A percentile compares a stretch with the other conserved stretches of the same genome.
These are phyloP conservation scores for Physcia stellaris DNA, from an alignment of 495 filamentous ascomycete genomes.

Conservation along the genomic window DNA sequence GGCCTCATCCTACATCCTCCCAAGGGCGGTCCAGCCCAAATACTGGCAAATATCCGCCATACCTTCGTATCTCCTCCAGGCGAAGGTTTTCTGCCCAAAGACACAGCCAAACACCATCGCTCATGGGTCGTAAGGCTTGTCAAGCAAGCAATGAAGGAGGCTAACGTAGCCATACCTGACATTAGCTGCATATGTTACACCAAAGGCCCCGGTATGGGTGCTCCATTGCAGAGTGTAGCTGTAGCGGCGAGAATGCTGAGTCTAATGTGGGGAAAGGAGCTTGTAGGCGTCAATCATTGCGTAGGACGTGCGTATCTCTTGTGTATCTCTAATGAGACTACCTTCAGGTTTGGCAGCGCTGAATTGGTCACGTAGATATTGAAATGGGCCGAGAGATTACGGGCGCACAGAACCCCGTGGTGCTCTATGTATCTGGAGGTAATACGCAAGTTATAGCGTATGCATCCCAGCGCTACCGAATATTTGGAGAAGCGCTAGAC, in stretches of 20 bases:
- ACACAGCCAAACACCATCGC: conserved; percentile 87
- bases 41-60: conserved; percentile 90
- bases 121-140: conserved; percentile 69
- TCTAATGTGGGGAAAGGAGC: conserved; percentile 71
- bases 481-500: conserved; percentile 94
- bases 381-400: conserved; percentile 97
- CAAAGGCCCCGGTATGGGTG: conserved; percentile 91
- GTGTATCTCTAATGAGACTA: too few relatives aligned
- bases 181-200: conserved; percentile 93
- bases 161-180: conserved; percentile 45
- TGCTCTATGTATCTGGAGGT: conserved; percentile 89
- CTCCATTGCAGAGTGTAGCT: conserved; percentile 79
- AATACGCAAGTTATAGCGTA: conserved; percentile 99
- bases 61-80: conserved; percentile 87
- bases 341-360: not conserved
- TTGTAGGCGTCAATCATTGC: conserved; percentile 95
- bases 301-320: conserved; percentile 70
- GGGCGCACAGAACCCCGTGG: conserved; percentile 79
- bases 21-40: conserved; percentile 43
- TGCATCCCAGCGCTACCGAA: conserved; percentile 82
- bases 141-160: conserved; percentile 58
- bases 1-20: conserved; percentile 78
- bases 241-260: conserved; percentile 70
- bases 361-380: conserved; percentile 42
- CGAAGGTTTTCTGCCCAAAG: conserved; percentile 90